Evolutionary conservation across 805 yeast genomes (phyloP).

Genomic region (Starmerella potacharoeniae): DNA sequence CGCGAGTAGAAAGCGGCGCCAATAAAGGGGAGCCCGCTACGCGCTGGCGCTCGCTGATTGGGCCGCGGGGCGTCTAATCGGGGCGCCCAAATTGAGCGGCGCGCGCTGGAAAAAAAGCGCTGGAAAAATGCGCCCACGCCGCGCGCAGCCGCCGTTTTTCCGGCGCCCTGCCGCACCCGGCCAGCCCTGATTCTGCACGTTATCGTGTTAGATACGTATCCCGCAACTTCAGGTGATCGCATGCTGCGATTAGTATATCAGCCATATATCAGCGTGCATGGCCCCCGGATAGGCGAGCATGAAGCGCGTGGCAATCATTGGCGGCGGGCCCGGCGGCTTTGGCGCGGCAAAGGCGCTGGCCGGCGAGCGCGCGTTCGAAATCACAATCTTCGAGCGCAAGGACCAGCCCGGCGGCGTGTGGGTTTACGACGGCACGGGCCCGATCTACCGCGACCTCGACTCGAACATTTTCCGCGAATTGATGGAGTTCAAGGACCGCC

Average conservation of each 20-base stretch:
- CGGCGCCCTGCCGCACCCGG: not conserved
- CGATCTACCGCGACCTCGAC: conserved; percentile 56
- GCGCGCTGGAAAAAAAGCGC: too few relatives aligned
- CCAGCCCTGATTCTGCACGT: not conserved
- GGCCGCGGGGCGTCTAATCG: too few relatives aligned
- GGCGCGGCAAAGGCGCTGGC: conserved; percentile 53
- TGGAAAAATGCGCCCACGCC: too few relatives aligned
- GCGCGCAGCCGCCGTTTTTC: too few relatives aligned
- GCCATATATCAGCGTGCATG: not conserved
- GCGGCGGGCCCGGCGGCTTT: conserved; percentile 69
- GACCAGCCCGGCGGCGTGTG: conserved; percentile 66
- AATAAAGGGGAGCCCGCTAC: too few relatives aligned
- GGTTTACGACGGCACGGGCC: conserved; percentile 43
- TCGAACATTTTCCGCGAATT: conserved; percentile 55
- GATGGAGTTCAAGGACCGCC: conserved; percentile 52
- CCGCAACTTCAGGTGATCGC: conserved; percentile 3
- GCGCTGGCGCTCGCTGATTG: too few relatives aligned
- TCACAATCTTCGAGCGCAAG: conserved; percentile 52
- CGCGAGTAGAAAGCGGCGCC: too few relatives aligned
- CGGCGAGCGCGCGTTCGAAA: conserved; percentile 37
- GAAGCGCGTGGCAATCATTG: conserved; percentile 50
- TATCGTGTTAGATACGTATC: conserved; percentile 1
- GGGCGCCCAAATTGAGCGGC: too few relatives aligned
- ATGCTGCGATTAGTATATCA: not conserved
- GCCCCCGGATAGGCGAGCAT: not conserved